Conservation (phyloP, 2,329 filamentous ascomycete genomes). For the Cercospora sp. region DNA sequence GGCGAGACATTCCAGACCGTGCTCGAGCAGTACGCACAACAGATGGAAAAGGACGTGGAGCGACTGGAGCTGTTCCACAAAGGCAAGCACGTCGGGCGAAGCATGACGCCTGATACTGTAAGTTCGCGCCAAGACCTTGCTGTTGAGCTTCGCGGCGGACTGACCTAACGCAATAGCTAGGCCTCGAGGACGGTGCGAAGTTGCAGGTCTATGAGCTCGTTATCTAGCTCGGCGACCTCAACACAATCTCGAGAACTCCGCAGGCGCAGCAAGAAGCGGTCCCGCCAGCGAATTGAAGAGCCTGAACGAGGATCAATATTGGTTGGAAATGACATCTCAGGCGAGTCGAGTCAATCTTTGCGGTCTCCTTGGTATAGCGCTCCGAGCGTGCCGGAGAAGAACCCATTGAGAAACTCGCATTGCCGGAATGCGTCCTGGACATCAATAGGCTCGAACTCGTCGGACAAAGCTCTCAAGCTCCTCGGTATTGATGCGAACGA, state of each 20-base stretch:
- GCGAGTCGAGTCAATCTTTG: background rate
- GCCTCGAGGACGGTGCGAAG: constrained; percentile 18
- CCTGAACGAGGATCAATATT: constrained; percentile 7
- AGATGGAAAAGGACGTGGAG: constrained; percentile 15
- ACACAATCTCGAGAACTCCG: constrained; percentile 8
- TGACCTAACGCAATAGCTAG: constrained; percentile 17
- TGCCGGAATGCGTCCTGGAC: background rate
- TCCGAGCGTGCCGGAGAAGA: background rate
- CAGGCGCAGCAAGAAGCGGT: background rate
- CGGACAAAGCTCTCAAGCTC: constrained; percentile 6
- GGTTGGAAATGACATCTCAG: background rate
- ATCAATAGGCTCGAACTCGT: background rate
- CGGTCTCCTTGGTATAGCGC: background rate
- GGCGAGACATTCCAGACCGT: constrained; percentile 17
- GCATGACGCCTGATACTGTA: constrained; percentile 18
- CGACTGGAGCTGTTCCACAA: constrained; percentile 19
- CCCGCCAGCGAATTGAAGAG: background rate
- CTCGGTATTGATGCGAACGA: constrained; percentile 9
- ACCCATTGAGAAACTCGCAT: background rate
- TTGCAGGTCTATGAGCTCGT: constrained; percentile 20
- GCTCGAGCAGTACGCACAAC: constrained; percentile 16
- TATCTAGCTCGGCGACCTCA: background rate
- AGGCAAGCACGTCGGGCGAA: constrained; percentile 15
- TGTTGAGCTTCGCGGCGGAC: background rate
- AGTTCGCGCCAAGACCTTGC: background rate